Conservation (phyloP, 1,284 basidiomycete species). For the Heterobasidion parviporum region DNA sequence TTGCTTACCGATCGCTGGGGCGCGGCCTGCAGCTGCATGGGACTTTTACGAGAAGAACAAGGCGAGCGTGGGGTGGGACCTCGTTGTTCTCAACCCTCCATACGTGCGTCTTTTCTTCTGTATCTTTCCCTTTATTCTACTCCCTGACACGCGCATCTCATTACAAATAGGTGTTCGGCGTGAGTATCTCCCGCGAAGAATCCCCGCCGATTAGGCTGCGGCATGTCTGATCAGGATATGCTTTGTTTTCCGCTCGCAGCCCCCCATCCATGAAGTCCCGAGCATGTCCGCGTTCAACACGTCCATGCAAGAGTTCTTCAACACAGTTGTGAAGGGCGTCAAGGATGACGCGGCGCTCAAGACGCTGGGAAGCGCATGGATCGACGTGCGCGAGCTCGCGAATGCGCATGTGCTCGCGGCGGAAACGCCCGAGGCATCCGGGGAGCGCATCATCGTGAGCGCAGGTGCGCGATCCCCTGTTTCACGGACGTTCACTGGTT, state of each 20-base stretch:
- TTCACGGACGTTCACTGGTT: no score
- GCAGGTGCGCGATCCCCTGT: conserved; percentile 17
- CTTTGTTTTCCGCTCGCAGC: conserved; percentile 17
- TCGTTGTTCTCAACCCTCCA: conserved; percentile 49
- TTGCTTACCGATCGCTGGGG: background rate
- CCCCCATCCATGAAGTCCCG: conserved; percentile 41
- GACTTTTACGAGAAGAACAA: conserved; percentile 51
- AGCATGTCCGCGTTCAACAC: conserved; percentile 42
- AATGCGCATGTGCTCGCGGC: conserved; percentile 45
- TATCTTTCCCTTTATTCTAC: background rate
- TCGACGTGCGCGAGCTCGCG: conserved; percentile 54
- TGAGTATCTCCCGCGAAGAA: conserved; percentile 10
- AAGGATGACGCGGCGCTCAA: conserved; percentile 3
- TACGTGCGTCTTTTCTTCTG: conserved; percentile 28
- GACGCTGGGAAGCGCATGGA: conserved; percentile 21
- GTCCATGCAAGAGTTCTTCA: conserved; percentile 30
- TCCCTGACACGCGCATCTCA: background rate
- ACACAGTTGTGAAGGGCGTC: conserved; percentile 21
- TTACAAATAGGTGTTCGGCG: conserved; percentile 23
- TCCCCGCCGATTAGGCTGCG: no score
- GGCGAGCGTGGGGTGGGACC: conserved; percentile 38
- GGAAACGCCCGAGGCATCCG: conserved; percentile 40
- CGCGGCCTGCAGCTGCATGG: conserved; percentile 34
- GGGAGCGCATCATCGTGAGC: conserved; percentile 44
- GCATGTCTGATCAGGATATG: background rate